Evolutionary conservation across 2,329 filamentous ascomycete species (phyloP), one percentile per base, ranked within the genome.

Genomic region (Aspergillus latus): DNA sequence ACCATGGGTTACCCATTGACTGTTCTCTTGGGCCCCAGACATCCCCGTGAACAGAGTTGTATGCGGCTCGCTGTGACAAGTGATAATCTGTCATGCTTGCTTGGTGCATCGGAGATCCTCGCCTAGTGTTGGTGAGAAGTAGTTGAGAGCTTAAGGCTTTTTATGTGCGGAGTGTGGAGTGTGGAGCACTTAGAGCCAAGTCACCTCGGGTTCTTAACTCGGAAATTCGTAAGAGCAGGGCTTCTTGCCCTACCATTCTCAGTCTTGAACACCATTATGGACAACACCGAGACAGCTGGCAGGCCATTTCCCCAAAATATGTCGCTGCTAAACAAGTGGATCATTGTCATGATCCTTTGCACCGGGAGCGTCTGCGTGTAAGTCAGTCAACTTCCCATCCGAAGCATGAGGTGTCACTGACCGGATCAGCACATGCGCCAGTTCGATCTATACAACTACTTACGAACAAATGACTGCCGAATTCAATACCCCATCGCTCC

Each of bases 401-500:
- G 2, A 8, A 10, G 5, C 29, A 10, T 7, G 15, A 21, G 3
- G 16, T 21, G 3, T 21, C 7, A 9, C 29, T 36, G 8, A 21
- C n/a, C 11, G 10, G 9, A 0, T 15, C 29, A 50, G 48, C 8
- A 42, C 48, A 43, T 50, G 48, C 37, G 26, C 57, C 9, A 57
- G 54, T 13, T 92, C 90, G n/a, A 84, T 94, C 59, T 95, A 96
- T 72, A 92, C 90, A 1, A 84, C 84, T 7, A 92, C 88, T 0
- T 96, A 95, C 70, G 68, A 66, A 15, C 88, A 92, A 71, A 84
- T 95, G 74, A 83, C 86, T 57, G 74, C 78, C 29, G 88, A 93
- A 56, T 92, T 95, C 63, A 75, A 82, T 88, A 3, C 78, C 0
- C 9, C 36, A 21, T 6, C 6, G 0, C n/a, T 50, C 1, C 11